phyloP scores from a whole-genome alignment of 2,329 filamentous ascomycete genomes.

The Aureobasidium sp. region DNA sequence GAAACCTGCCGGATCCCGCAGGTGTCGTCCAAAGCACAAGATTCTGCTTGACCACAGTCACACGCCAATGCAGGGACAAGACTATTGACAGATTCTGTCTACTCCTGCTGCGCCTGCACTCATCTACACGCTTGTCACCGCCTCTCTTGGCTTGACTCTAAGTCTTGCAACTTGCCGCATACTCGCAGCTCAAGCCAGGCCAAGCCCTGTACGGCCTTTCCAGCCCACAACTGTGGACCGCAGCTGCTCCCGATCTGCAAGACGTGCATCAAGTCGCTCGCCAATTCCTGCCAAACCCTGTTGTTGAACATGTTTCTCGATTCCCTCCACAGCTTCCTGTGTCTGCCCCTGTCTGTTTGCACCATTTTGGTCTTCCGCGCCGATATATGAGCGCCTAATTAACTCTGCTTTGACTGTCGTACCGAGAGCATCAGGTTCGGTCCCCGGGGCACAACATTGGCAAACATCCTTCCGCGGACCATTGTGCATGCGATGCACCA shows the following conservation, averaged over 20 bases:
- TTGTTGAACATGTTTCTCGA: background rate
- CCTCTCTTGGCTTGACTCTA: background rate
- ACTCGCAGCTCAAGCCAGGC: background rate
- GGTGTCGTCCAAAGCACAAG: slow-evolving; percentile 2
- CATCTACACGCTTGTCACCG: background rate
- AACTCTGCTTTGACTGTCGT: background rate
- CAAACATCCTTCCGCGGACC: background rate
- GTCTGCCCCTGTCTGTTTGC: background rate
- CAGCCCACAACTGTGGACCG: background rate
- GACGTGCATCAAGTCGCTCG: background rate
- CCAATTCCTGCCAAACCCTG: slow-evolving; percentile 3
- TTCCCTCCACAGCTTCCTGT: background rate
- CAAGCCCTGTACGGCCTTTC: background rate
- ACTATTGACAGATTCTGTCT: background rate
- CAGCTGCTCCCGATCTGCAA: background rate
- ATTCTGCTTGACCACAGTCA: slow-evolving; percentile 7
- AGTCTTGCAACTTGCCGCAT: background rate
- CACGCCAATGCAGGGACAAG: slow-evolving; percentile 6
- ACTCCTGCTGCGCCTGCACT: background rate
- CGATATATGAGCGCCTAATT: background rate
- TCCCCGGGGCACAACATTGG: background rate
- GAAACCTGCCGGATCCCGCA: slow-evolving; percentile 8
- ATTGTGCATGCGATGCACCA: background rate
- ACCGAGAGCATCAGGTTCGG: background rate
- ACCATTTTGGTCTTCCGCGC: background rate